These are phyloP conservation scores for Xylaria sp. DNA, from an alignment of 2,329 filamentous ascomycete genomes.

Conservation along the genomic window DNA sequence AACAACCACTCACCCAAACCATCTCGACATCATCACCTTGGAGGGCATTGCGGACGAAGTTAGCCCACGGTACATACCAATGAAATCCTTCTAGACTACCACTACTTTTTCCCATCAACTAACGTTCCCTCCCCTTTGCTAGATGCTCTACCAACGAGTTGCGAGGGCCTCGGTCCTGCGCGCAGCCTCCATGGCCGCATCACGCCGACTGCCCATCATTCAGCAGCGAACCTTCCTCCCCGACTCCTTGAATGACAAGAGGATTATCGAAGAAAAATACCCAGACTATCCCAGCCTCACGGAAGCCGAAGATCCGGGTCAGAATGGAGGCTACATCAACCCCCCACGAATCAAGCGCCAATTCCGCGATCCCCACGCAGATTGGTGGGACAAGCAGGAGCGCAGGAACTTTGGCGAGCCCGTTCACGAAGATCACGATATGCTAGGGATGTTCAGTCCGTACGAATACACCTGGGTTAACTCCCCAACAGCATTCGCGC, in stretches of 20 bases:
- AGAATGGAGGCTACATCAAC: slow-evolving; percentile 89
- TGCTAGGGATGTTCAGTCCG: slow-evolving; percentile 87
- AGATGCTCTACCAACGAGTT: slow-evolving; percentile 73
- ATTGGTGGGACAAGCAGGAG: slow-evolving; percentile 99
- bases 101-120: not conserved
- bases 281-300: slow-evolving; percentile 60
- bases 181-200: slow-evolving; percentile 56
- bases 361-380: slow-evolving; percentile 89
- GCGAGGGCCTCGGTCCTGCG: slow-evolving; percentile 62
- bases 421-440: slow-evolving; percentile 95
- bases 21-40: slow-evolving; percentile 9
- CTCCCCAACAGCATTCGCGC: slow-evolving; percentile 74
- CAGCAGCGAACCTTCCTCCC: slow-evolving; percentile 70
- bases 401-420: slow-evolving; percentile 96
- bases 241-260: slow-evolving; percentile 59
- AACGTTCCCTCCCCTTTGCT: slow-evolving; percentile 19
- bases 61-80: slow-evolving; percentile 52
- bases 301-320: slow-evolving; percentile 73
- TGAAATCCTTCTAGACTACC: slow-evolving; percentile 3
- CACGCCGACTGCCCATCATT: slow-evolving; percentile 62
- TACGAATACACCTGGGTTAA: slow-evolving; percentile 88
- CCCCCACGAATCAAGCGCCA: slow-evolving; percentile 84
- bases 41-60: slow-evolving; percentile 50
- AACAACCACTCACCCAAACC: slow-evolving; percentile 42
- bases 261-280: slow-evolving; percentile 64